Evolutionary conservation across 352 stramenopile genomes (phyloP), one percentile per base, ranked within the genome.

Genomic region (Phytophthora europaea): DNA sequence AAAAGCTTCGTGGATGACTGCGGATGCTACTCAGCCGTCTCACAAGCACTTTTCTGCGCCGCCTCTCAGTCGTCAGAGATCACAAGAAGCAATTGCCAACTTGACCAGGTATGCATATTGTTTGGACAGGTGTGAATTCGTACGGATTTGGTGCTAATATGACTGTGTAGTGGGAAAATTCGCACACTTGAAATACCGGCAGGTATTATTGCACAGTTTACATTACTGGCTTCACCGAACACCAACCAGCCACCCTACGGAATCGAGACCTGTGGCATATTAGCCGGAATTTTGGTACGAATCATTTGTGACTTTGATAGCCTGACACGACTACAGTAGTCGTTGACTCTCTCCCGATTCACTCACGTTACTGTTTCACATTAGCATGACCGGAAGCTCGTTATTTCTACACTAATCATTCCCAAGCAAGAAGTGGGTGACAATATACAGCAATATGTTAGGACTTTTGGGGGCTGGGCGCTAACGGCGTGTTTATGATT

Each of bases 201-300:
- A 23, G 80, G 67, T 6, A 78, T 98, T 28, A 89, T 96, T 9
- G 71, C 73, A 18, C 75, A 94, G 67, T 98, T 98, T 58, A 94
- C 87, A 12, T 63, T 80, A 12, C 81, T 98, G 47, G 89, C 91
- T n/a, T 80, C 85, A 7, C 80, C 86, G 13, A 97, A 98, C 70
- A 97, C 90, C 6, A 85, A 85, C 31, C 69, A 69, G 53, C 76
- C 67, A 26, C 90, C 89, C 20, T 85, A 97, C 51, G 92, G 92
- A 12, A 95, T 98, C 50, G 93, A 98, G 70, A 97, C 93, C 4
- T 98, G 93, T 70, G 93, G 93, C 13, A 97, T 98, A 52, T 79
- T 98, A 40, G 89, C 90, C 16, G 92, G 89, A 12, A 81, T 91
- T 50, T 60, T 96, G 73, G 87, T 94, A 78, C n/a, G 79, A 67